A percentile compares a stretch with the other conserved stretches of the same genome.
Conservation (phyloP, 1,139 yeast genomes). For the Kurtzmaniella natalensis region DNA sequence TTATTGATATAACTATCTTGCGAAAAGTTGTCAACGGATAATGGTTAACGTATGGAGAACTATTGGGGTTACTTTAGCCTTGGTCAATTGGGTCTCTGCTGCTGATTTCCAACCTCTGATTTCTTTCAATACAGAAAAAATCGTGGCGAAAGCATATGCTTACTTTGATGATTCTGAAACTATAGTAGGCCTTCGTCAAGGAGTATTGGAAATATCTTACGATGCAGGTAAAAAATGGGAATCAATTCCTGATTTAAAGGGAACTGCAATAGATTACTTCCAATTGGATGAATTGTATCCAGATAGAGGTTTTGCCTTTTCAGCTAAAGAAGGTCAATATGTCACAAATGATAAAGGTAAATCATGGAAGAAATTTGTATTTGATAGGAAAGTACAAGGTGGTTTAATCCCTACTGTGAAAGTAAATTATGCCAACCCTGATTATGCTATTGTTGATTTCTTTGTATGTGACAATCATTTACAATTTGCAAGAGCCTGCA, state of each 20-base stretch:
- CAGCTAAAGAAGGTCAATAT: conserved; percentile 36
- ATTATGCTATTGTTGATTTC: conserved; percentile 37
- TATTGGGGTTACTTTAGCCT: not conserved
- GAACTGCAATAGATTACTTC: conserved; percentile 21
- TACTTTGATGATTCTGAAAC: conserved; percentile 58
- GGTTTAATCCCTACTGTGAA: conserved; percentile 17
- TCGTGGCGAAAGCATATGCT: conserved; percentile 16
- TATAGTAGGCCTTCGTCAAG: conserved; percentile 35
- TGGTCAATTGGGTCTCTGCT: conserved; percentile 8
- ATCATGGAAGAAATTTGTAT: conserved; percentile 48
- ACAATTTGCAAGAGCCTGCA: conserved; percentile 25
- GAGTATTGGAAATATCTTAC: conserved; percentile 36
- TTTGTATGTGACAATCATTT: conserved; percentile 30
- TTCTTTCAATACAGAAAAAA: conserved; percentile 10
- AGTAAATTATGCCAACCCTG: conserved; percentile 39
- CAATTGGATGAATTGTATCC: conserved; percentile 42
- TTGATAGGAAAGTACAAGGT: conserved; percentile 10
- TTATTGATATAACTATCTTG: no score
- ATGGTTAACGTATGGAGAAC: conserved; percentile 1
- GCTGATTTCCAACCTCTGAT: conserved; percentile 20
- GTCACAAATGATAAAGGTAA: conserved; percentile 56
- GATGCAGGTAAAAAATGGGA: conserved; percentile 61
- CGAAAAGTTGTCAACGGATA: no score
- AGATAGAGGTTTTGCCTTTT: conserved; percentile 51
- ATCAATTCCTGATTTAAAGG: conserved; percentile 24